Evolutionary conservation across 306 rosid species (phyloP).

Genomic region (Herpetospermum pedunculosum): DNA sequence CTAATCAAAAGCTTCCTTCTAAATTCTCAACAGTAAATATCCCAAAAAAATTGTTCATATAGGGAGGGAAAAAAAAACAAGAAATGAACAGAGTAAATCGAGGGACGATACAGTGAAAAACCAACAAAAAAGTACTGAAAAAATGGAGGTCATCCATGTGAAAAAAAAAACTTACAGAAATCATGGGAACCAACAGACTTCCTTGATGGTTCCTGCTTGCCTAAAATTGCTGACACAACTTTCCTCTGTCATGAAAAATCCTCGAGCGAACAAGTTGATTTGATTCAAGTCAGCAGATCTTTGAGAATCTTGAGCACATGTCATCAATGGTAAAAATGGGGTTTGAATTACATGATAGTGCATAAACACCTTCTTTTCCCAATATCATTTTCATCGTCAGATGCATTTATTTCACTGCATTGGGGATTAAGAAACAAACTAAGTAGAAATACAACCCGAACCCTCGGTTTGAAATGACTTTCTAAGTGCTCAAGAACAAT

Average conservation of each 20-base stretch:
- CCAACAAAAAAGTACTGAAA: neutral
- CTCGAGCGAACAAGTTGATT: slow-evolving; percentile 3
- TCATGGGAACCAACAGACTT: neutral
- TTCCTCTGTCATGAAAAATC: slow-evolving; percentile 3
- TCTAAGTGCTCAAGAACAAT: too few species aligned
- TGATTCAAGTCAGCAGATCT: slow-evolving; percentile 7
- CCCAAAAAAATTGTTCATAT: slow-evolving; percentile 7
- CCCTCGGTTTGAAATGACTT: too few species aligned
- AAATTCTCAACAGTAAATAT: neutral
- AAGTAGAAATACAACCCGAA: neutral
- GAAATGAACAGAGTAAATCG: neutral
- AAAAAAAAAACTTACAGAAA: slow-evolving; percentile 1
- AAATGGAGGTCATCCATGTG: neutral
- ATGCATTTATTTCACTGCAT: slow-evolving; percentile 71
- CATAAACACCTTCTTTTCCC: slow-evolving; percentile 78
- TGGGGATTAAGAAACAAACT: neutral
- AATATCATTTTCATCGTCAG: slow-evolving; percentile 69
- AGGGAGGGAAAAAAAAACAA: neutral
- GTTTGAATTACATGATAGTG: slow-evolving; percentile 53
- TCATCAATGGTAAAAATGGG: slow-evolving; percentile 23
- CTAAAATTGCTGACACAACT: neutral
- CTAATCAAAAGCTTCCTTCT: slow-evolving; percentile 17
- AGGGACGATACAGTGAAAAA: neutral
- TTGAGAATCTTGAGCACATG: slow-evolving; percentile 18
- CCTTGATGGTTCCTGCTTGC: neutral